Evolutionary conservation across 371 early-diverging fungal species (phyloP), one percentile per base, ranked within the genome.

Genomic region (Haplosporangium sp.): DNA sequence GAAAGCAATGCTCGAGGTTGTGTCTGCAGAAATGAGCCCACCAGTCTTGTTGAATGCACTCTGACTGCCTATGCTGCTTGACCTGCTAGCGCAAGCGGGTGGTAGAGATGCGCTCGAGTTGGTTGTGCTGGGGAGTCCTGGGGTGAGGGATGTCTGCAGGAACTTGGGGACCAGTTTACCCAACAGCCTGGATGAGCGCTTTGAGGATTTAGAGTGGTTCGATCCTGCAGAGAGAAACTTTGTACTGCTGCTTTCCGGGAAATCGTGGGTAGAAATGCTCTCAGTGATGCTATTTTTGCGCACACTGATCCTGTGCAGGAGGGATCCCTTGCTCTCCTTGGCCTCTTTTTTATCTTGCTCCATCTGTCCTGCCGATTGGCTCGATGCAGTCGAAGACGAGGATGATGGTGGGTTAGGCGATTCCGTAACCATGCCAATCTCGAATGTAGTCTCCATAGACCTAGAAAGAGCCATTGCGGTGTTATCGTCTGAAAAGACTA

Each of bases 101-200:
- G 55, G 1, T n/a, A 61, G 68, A 10, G 42, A 70, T 9, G 21
- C 48, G 3, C 52, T 62, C 12, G 53, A 55, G 47, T 41, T 36
- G 45, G 66, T 40, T 40, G 48, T 21, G 6, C 29, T 29, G 29
- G 29, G 29, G 29, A 29, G 1, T 29, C 29, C 29, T 29, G 29
- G 29, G 29, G 29, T 29, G 29, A 29, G 4, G 29, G 76, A 70
- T 1, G 62, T 70, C 0, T 70, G 76, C 16, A 76, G 50, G 46
- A 76, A 70, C 60, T 76, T 76, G 20, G 70, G 76, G 3, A 76
- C 71, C 8, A 76, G 53, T 51, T 76, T 76, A 20, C 71, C 71
- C 46, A 76, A 11, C 21, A 75, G 18, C 60, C 51, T 76, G 51
- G 76, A 66, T 11, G 76, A 69, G 10, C 76, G 62, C 59, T 67